Base-by-base conservation (phyloP, 768 basidiomycete species). In the Rhodotorula graminis region DNA sequence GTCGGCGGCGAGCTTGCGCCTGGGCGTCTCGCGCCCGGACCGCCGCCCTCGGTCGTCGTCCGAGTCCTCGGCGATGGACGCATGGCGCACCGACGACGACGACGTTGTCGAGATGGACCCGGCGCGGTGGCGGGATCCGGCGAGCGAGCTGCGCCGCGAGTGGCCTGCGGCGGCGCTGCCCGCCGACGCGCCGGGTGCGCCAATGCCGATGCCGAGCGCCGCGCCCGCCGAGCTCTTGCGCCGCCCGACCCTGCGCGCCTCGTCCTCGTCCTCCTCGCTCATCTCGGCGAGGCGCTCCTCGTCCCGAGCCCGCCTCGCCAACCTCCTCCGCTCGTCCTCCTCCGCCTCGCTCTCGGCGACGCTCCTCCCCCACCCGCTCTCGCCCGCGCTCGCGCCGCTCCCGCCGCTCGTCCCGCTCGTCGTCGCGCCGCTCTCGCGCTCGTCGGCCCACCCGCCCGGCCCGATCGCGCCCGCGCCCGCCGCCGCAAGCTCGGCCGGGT, bases 371-470 rank as follows among this genome's bases (percentile, higher is more conserved):
- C 37, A 11, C 42, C 33, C 56, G 7, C 40, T 33, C n/a, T 46
- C 70, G 21, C 50, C 25, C 8, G n/a, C 55, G 33, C 66, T 71
- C 29, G 50, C 37, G 46, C 18, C 49, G 23, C 56, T 64, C 25
- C 29, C 61, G 23, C 33, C 61, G n/a, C 52, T 64, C 37, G 63
- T 37, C n/a, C 55, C 62, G 18, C 68, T 69, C 19, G 64, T 59
- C 56, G 56, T 57, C 33, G 65, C 52, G 25, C 64, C 64, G 60
- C 70, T 71, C 50, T 71, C 59, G 23, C 60, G 61, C 49, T 49
- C 50, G 61, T 60, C 61, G 15, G 60, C 60, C 62, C 31, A 59
- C 16, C 14, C 25, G 40, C 44, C 27, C 63, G 33, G 11, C 19
- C 56, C 56, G 56, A 33, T 25, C 42, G 42, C 58, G 52, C 42